Evolutionary conservation across 2,329 filamentous ascomycete species (phyloP), one percentile per base, ranked within the genome.

Genomic region (Furcasterigmium furcatum): DNA sequence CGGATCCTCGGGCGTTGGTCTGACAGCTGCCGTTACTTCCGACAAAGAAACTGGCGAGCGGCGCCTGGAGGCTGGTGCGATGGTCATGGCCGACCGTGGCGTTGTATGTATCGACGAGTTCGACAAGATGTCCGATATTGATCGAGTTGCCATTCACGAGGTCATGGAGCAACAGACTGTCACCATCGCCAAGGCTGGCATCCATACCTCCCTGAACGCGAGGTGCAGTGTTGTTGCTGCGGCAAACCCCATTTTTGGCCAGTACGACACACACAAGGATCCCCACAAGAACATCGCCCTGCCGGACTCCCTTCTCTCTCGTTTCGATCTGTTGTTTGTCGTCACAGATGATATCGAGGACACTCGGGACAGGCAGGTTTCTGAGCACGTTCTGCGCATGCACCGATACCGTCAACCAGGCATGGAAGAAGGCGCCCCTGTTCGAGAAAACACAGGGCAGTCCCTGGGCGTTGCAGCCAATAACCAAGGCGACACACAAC

Each of bases 151-250:
- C 39, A 99, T 99, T 57, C 94, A 99, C 80, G 94, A 99, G 88
- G 94, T 99, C 54, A 99, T 99, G 94, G 94, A 99, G 70, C 94
- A 99, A 71, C 94, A 99, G 70, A 99, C 94, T 0, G 94, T 99
- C 49, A 99, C 94, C 13, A 99, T 99, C 59, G 94, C 94, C 43
- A 99, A 99, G 71, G 94, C 94, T 2, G 94, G 94, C 53, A 99
- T 99, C 48, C 94, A 99, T 68, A 99, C 94, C 0, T 96, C 91
- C 3, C 76, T 99, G 49, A 99, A 99, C 61, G 94, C 94, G 44
- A 86, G 94, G 46, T 99, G 94, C 71, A 96, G 91, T 67, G 94
- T 99, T 50, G 82, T 99, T 57, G 94, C 94, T 35, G 94, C 94
- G 14, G 94, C 94, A 49, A 99, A 99, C 64, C 94, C 94, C 4